Base-by-base conservation (phyloP, 306 rosid genomes). In the Crotalaria pallida region DNA sequence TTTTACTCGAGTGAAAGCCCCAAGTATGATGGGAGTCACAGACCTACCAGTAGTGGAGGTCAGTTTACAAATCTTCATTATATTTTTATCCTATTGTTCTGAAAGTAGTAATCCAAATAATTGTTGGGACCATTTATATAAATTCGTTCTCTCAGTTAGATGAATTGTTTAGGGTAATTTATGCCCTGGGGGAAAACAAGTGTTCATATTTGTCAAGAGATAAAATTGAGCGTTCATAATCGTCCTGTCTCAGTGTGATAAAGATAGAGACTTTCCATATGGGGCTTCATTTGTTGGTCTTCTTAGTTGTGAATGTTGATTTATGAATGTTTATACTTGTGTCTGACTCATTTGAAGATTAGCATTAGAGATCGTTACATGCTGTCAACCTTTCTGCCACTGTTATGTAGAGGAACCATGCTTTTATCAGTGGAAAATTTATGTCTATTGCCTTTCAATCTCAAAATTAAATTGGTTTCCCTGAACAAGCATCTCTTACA, bases 1-100 rank as follows among this genome's bases (percentile, higher is more conserved):
- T 90, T 93, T 76, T 93, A 90, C 87, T 74, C 82, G 3, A 76
- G 83, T 11, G 89, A 92, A 40, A 53, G 81, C 27, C 98, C 88
- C 3, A 60, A 78, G 67, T 65, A 77, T 47, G 75, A 79, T 74
- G 87, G 81, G 58, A 81, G 80, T 15, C 88, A 85, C 41, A 69
- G 65, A 63, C 83, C 90, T 63, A 64, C 77, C 16, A 60, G 48
- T 58, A 50, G 43, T 74, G 93, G 86, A 87, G 97, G 96, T 92
- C 78, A 47, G 75, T 78, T 67, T 26, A 29, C 41, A 10, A 58
- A 3, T 24, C 55, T 24, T 63, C 41, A 3, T 40, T 58, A 31
- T 52, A 11, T 13, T 53, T 29, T 49, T 41, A 16, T 67, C 10
- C 24, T 62, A 38, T 56, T 48, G 19, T 80, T 19, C 58, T 19